A percentile compares a stretch with the other conserved stretches of the same genome.
Conservation (phyloP, 2,329 filamentous ascomycete genomes). For the Colletotrichum simmondsii region DNA sequence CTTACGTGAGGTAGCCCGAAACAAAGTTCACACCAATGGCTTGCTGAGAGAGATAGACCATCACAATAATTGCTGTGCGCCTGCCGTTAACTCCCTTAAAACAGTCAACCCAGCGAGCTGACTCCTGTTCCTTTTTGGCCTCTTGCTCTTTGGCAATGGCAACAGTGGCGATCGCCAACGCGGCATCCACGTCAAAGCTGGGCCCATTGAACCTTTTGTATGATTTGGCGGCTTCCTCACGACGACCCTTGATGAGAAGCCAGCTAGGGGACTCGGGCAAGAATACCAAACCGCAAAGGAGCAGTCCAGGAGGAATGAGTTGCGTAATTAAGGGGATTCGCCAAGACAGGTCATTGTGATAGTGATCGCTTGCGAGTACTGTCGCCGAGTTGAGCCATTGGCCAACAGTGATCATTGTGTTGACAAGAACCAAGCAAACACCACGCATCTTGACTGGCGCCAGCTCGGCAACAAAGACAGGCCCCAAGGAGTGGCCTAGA, state of each 20-base stretch:
- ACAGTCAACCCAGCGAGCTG: constrained; percentile 40
- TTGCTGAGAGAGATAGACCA: constrained; percentile 45
- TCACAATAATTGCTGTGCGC: constrained; percentile 43
- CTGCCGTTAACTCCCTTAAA: constrained; percentile 42
- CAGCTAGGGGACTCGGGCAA: constrained; percentile 38
- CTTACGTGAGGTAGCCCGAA: constrained; percentile 47
- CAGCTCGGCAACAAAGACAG: constrained; percentile 46
- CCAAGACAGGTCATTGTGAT: constrained; percentile 41
- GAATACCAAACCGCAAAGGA: constrained; percentile 38
- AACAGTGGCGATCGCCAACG: constrained; percentile 36
- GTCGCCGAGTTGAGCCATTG: constrained; percentile 36
- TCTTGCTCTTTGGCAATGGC: constrained; percentile 39
- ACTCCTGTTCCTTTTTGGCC: constrained; percentile 36
- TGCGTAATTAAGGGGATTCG: constrained; percentile 44
- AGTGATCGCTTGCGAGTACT: constrained; percentile 17
- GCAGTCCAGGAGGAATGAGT: constrained; percentile 40
- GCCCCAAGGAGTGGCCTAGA: constrained; percentile 43
- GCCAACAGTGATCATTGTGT: constrained; percentile 46
- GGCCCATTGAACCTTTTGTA: constrained; percentile 41
- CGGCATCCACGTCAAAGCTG: constrained; percentile 39
- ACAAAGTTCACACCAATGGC: constrained; percentile 44
- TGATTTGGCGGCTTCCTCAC: constrained; percentile 35
- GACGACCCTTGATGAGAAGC: constrained; percentile 35
- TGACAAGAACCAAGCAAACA: constrained; percentile 42
- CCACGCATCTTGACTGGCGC: constrained; percentile 44